Base-by-base conservation (phyloP, 2,329 filamentous ascomycete genomes). In the Talaromyces sp. region DNA sequence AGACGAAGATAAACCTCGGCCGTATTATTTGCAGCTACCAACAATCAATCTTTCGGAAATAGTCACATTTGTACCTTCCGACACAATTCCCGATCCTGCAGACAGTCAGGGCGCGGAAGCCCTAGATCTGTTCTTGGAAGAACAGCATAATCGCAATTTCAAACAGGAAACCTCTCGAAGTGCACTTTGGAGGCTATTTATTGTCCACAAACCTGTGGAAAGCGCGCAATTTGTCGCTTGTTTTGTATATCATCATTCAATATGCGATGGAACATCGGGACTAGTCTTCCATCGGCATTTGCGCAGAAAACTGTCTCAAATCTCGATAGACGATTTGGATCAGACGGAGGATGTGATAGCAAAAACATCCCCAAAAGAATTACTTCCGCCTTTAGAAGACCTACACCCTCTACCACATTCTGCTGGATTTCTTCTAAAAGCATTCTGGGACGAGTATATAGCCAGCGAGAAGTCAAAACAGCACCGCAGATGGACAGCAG, bases 251-350 rank as follows among this genome's bases (percentile, higher is more conserved):
- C 54, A 56, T 35, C 54, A 56, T 39, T 31, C 5, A 10, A 35
- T 56, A 31, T 41, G n/a, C 19, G 54, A 56, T 51, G 54, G 54
- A 1, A 51, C 39, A 46, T 56, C 54, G 10, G 54, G 54, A 21
- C 40, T 51, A 33, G 43, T 25, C 15, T 35, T 56, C 6, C 54
- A 56, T n/a, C 40, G 43, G 15, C 21, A 28, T 28, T 21, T 56
- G n/a, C 54, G 6, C 40, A 28, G 7, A 11, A 31, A 31, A 31
- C 22, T 46, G 2, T n/a, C 22, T 17, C 43, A 46, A 9, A 46
- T 46, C 22, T 11, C 43, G 11, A 7, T 21, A 11, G n/a, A 9
- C 28, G 43, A 11, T 46, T 2, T 15, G 1, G 15, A 19, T 2
- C 43, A 9, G 10, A 13, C 10, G 22, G 15, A 22, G 22, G 25